phyloP scores from a whole-genome alignment of 768 basidiomycete genomes.

The Botryobasidium botryosum region DNA sequence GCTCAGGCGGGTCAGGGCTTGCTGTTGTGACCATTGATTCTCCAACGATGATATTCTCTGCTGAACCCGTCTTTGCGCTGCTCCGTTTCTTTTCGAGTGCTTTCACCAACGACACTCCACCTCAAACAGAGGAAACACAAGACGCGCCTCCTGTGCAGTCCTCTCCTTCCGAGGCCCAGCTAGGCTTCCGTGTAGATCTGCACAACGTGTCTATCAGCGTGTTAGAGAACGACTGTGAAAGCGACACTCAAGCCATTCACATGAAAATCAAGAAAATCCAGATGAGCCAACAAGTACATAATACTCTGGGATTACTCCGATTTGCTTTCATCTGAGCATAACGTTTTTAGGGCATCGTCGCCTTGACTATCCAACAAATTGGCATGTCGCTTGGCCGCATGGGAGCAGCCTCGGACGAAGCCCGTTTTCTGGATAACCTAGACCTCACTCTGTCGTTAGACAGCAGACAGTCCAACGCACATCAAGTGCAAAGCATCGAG shows the following conservation, averaged over 20 bases:
- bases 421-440: slow-evolving; percentile 85
- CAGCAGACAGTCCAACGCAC: slow-evolving; percentile 48
- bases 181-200: slow-evolving; percentile 61
- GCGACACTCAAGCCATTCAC: slow-evolving; percentile 71
- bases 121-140: slow-evolving; percentile 6
- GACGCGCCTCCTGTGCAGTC: neutral
- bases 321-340: slow-evolving; percentile 1
- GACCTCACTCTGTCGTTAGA: slow-evolving; percentile 80
- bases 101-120: slow-evolving; percentile 18
- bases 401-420: slow-evolving; percentile 65
- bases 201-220: slow-evolving; percentile 81
- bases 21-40: slow-evolving; percentile 81
- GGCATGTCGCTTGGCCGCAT: slow-evolving; percentile 92
- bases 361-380: slow-evolving; percentile 59
- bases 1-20: slow-evolving; percentile 45
- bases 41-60: slow-evolving; percentile 78
- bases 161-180: slow-evolving; percentile 17
- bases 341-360: slow-evolving; percentile 47
- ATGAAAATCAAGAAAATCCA: slow-evolving; percentile 69
- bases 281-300: slow-evolving; percentile 74
- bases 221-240: slow-evolving; percentile 65
- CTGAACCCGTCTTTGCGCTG: slow-evolving; percentile 83
- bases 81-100: slow-evolving; percentile 65
- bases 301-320: neutral
- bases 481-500: slow-evolving; percentile 71